Percentiles rank a stretch among this genome's conserved stretches.
phyloP scores from a whole-genome alignment of 1,139 yeast genomes.

The Geotrichum reessii region DNA sequence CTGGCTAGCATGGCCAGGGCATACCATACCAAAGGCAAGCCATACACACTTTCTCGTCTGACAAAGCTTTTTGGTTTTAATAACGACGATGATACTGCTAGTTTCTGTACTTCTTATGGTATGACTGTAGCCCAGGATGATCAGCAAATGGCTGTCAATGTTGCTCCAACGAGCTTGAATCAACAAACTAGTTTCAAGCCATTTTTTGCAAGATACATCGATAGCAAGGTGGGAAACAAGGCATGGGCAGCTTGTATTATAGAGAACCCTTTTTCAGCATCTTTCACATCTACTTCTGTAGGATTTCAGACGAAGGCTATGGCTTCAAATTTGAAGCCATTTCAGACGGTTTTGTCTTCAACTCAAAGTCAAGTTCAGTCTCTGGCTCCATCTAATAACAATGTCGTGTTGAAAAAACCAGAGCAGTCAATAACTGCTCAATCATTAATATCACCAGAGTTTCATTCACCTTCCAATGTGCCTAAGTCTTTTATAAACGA shows the following conservation, averaged over 20 bases:
- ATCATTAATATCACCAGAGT: background rate
- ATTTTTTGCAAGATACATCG: slow-evolving; percentile 51
- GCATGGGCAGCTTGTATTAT: slow-evolving; percentile 38
- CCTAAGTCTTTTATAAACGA: background rate
- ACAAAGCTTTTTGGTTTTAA: slow-evolving; percentile 61
- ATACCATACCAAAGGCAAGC: slow-evolving; percentile 66
- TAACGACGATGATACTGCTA: slow-evolving; percentile 45
- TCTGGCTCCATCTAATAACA: background rate
- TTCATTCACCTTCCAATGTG: background rate
- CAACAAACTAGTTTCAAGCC: slow-evolving; percentile 49
- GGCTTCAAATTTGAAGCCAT: background rate
- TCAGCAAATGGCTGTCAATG: slow-evolving; percentile 52
- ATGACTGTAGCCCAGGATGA: slow-evolving; percentile 45
- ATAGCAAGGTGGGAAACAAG: slow-evolving; percentile 40
- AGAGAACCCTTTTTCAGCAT: slow-evolving; percentile 32
- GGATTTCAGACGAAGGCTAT: background rate
- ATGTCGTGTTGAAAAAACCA: background rate
- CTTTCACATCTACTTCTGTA: background rate
- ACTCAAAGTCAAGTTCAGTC: background rate
- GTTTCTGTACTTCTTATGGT: slow-evolving; percentile 61
- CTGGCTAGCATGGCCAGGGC: slow-evolving; percentile 62
- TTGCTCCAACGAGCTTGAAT: slow-evolving; percentile 42
- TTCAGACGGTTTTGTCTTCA: slow-evolving; percentile 1
- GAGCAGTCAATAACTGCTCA: background rate
- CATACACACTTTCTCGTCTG: slow-evolving; percentile 49